Evolutionary conservation across 2,329 filamentous ascomycete species (phyloP).

Genomic region (Saccharata proteae): DNA sequence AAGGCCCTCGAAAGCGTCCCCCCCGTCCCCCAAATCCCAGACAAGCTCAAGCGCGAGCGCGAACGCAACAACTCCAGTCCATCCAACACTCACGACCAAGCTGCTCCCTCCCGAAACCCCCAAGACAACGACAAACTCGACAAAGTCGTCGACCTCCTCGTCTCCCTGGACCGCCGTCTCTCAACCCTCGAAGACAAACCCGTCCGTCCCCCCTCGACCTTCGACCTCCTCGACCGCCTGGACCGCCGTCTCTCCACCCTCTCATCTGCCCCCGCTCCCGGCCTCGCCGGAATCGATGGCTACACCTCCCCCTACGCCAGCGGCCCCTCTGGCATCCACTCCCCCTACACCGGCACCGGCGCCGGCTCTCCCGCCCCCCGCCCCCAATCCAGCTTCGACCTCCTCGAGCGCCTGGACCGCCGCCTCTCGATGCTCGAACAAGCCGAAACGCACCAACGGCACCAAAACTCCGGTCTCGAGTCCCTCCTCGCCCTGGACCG

Average conservation of each 20-base stretch:
- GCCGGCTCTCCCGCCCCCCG: not conserved
- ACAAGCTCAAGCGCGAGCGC: not conserved
- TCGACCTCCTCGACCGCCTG: slow-evolving; percentile 7
- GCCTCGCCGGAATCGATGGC: too few species aligned
- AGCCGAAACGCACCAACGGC: slow-evolving; percentile 1
- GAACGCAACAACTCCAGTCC: not conserved
- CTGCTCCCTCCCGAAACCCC: not conserved
- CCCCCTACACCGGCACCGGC: not conserved
- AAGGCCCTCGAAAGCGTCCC: slow-evolving; percentile 2
- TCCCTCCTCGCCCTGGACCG: slow-evolving; percentile 3
- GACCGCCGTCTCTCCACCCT: slow-evolving; percentile 2
- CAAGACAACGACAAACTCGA: slow-evolving; percentile 4
- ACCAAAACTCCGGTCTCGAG: slow-evolving; percentile 3
- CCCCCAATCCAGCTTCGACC: not conserved
- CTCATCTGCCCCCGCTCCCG: too few species aligned
- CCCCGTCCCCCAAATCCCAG: slow-evolving; percentile 4
- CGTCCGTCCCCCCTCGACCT: not conserved
- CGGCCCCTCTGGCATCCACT: not conserved
- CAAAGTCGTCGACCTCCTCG: slow-evolving; percentile 8
- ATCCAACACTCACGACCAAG: too few species aligned
- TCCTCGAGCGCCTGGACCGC: slow-evolving; percentile 8
- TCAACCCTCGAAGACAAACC: slow-evolving; percentile 5
- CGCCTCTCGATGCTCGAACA: slow-evolving; percentile 6
- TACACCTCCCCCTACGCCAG: too few species aligned
- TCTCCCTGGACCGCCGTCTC: slow-evolving; percentile 7